These are phyloP conservation scores for Anisodus acutangulus DNA, from an alignment of 257 asterid genomes.

Conservation along the genomic window DNA sequence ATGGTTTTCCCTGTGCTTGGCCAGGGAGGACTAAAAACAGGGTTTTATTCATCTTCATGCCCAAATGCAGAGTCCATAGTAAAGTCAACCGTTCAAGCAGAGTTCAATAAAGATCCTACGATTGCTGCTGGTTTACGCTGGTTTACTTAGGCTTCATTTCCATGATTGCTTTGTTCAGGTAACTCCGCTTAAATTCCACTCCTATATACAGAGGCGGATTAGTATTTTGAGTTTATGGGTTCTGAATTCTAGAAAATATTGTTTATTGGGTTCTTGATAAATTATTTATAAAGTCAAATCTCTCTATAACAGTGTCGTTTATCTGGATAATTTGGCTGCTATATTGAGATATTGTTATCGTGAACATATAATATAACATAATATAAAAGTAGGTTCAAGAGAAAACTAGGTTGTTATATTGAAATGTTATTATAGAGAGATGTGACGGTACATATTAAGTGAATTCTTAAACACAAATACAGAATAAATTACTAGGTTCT, in stretches of 20 bases:
- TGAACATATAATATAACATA: too few species aligned
- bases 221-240: not conserved
- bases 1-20: conserved; percentile 32
- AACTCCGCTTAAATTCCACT: not conserved
- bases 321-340: too few species aligned
- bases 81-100: conserved; percentile 60
- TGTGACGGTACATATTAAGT: not conserved
- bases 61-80: conserved; percentile 65
- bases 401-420: too few species aligned
- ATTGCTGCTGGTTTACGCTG: conserved; percentile 72
- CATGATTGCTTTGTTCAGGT: conserved; percentile 79
- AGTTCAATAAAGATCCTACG: conserved; percentile 50
- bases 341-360: too few species aligned
- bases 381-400: too few species aligned
- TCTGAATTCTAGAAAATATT: not conserved
- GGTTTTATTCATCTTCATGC: conserved; percentile 66
- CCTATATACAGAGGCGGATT: not conserved
- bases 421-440: too few species aligned
- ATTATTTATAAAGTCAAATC: not conserved
- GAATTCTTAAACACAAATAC: not conserved
- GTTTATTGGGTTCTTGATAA: not conserved
- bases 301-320: too few species aligned
- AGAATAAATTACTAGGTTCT: not conserved
- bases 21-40: conserved; percentile 48
- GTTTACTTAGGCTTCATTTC: conserved; percentile 71